Percentiles rank a stretch among this genome's conserved stretches.
These are phyloP conservation scores for Globisporangium sylvaticum DNA, from an alignment of 352 stramenopile genomes.

Conservation along the genomic window DNA sequence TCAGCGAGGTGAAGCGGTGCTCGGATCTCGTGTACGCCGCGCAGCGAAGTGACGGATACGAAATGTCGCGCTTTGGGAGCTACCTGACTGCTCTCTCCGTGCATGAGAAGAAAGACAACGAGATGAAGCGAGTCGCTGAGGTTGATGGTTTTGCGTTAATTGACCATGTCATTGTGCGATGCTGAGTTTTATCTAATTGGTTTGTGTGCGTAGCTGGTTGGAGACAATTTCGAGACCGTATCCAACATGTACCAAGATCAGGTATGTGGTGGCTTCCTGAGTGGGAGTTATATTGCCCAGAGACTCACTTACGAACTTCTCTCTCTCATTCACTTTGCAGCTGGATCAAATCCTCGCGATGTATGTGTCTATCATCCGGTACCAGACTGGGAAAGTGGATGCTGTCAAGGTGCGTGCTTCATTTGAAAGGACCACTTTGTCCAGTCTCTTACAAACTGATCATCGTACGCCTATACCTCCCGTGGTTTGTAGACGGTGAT, in stretches of 20 bases:
- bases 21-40: constrained; percentile 80
- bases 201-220: constrained; percentile 20
- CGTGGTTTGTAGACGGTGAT: constrained; percentile 62
- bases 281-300: not conserved
- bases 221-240: constrained; percentile 82
- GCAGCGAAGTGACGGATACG: constrained; percentile 79
- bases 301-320: not conserved
- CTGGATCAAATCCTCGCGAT: constrained; percentile 80
- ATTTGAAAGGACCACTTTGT: not conserved
- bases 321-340: constrained; percentile 17
- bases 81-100: constrained; percentile 74
- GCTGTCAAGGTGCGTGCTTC: constrained; percentile 66
- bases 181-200: not conserved
- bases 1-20: constrained; percentile 75
- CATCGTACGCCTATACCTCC: no score
- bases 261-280: constrained; percentile 23
- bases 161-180: not conserved
- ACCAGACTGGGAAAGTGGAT: constrained; percentile 81
- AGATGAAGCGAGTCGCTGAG: constrained; percentile 74
- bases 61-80: constrained; percentile 82
- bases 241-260: constrained; percentile 87
- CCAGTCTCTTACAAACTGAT: not conserved
- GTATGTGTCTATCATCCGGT: constrained; percentile 85
- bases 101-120: constrained; percentile 67
- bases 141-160: constrained; percentile 17